phyloP scores from a whole-genome alignment of 1,284 basidiomycete genomes.

The Fomitopsis schrenkii region DNA sequence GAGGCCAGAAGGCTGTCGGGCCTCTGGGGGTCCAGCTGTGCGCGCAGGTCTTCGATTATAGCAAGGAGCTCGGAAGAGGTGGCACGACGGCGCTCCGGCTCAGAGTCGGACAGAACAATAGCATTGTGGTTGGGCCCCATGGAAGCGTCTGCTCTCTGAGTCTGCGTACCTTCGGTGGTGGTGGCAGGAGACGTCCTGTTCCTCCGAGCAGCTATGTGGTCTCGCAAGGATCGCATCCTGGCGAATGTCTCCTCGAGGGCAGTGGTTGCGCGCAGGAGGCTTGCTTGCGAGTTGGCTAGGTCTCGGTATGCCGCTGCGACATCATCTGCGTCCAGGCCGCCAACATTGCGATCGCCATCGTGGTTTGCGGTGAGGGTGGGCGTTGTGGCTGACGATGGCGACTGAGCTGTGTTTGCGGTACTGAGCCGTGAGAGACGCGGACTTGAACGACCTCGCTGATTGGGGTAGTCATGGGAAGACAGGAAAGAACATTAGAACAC shows the following conservation, averaged over 20 bases:
- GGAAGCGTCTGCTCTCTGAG: neutral
- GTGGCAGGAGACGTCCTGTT: neutral
- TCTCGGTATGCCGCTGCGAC: conserved; percentile 1
- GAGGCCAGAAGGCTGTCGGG: neutral
- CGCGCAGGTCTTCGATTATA: neutral
- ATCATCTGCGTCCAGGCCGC: neutral
- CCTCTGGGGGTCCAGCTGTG: neutral
- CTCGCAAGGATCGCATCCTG: conserved; percentile 9
- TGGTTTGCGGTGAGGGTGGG: neutral
- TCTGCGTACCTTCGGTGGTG: neutral
- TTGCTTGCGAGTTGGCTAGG: conserved; percentile 13
- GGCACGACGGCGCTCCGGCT: conserved; percentile 1
- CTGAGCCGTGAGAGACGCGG: neutral
- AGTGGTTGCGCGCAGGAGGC: conserved; percentile 9
- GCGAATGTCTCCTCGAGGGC: conserved; percentile 13
- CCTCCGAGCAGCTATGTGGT: neutral
- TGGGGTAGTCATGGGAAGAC: neutral
- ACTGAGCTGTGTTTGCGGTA: neutral
- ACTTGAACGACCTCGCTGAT: neutral
- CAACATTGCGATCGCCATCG: neutral
- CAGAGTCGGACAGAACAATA: conserved; percentile 21
- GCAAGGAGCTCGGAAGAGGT: neutral
- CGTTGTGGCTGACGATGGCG: neutral
- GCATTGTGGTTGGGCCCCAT: conserved; percentile 28
- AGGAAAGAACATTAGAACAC: neutral